phyloP scores from a whole-genome alignment of 129 eudicot genomes.

The Silybum marianum region DNA sequence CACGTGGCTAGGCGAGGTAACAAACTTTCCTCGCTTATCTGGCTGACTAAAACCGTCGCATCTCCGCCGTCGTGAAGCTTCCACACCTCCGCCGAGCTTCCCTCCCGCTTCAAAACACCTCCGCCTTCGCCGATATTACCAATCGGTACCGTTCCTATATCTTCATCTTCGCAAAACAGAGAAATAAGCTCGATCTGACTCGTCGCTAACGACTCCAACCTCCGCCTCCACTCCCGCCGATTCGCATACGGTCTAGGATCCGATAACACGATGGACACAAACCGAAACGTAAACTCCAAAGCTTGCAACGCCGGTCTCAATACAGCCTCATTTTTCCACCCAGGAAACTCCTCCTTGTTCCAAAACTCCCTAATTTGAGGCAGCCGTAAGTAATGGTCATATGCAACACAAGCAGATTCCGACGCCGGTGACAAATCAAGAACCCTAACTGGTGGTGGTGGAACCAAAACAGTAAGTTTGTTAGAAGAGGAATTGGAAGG shows the following conservation, averaged over 20 bases:
- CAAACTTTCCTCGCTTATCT: slow-evolving; percentile 67
- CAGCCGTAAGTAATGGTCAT: slow-evolving; percentile 57
- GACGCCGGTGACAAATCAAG: slow-evolving; percentile 60
- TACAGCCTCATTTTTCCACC: slow-evolving; percentile 59
- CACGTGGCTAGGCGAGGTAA: slow-evolving; percentile 84
- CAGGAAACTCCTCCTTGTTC: slow-evolving; percentile 48
- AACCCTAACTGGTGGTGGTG: slow-evolving; percentile 47
- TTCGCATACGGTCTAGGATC: slow-evolving; percentile 77
- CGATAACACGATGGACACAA: slow-evolving; percentile 52
- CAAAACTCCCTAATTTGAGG: slow-evolving; percentile 55
- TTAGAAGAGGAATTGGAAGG: slow-evolving; percentile 29
- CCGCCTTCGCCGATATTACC: slow-evolving; percentile 37
- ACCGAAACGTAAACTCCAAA: slow-evolving; percentile 68
- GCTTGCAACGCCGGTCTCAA: slow-evolving; percentile 68
- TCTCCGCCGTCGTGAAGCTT: slow-evolving; percentile 40
- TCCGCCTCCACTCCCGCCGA: slow-evolving; percentile 69
- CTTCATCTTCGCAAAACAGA: slow-evolving; percentile 61
- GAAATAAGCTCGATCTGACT: slow-evolving; percentile 68
- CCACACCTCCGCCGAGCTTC: slow-evolving; percentile 81
- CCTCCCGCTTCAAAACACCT: slow-evolving; percentile 54
- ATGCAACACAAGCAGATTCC: slow-evolving; percentile 52
- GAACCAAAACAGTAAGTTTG: slow-evolving; percentile 43
- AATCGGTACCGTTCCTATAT: slow-evolving; percentile 48
- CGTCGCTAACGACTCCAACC: slow-evolving; percentile 58
- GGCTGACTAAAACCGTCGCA: slow-evolving; percentile 61